These are phyloP conservation scores for Populus euphratica DNA, from an alignment of 345 rosid species.

Conservation along the genomic window DNA sequence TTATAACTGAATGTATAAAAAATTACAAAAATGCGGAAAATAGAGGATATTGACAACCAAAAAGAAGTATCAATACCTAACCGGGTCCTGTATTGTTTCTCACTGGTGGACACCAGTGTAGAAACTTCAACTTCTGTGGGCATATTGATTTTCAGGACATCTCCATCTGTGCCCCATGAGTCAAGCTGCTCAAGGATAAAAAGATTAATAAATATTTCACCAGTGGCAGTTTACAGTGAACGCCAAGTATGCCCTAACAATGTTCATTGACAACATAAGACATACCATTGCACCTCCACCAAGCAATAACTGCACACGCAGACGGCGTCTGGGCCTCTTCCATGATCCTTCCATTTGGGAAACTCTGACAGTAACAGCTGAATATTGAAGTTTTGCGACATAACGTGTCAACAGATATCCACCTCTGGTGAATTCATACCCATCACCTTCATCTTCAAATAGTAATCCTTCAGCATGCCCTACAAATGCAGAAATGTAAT, in stretches of 20 bases:
- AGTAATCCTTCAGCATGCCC: slow-evolving; percentile 73
- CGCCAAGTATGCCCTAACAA: neutral
- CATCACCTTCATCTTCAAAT: slow-evolving; percentile 90
- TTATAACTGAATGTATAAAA: neutral
- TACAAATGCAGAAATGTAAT: slow-evolving; percentile 21
- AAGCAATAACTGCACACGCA: slow-evolving; percentile 62
- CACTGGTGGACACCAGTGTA: slow-evolving; percentile 42
- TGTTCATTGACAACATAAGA: slow-evolving; percentile 4
- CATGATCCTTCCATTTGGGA: slow-evolving; percentile 67
- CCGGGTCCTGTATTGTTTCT: slow-evolving; percentile 42
- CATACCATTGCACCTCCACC: slow-evolving; percentile 81
- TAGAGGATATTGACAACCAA: neutral
- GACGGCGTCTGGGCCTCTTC: slow-evolving; percentile 73
- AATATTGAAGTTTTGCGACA: slow-evolving; percentile 54
- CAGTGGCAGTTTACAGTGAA: neutral
- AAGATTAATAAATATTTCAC: slow-evolving; percentile 2
- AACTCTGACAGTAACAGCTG: slow-evolving; percentile 58
- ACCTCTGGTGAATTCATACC: slow-evolving; percentile 68
- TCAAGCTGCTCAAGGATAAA: slow-evolving; percentile 48
- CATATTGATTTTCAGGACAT: slow-evolving; percentile 46
- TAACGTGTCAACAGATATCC: slow-evolving; percentile 59
- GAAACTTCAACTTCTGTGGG: slow-evolving; percentile 54
- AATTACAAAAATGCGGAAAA: neutral
- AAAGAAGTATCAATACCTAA: slow-evolving; percentile 49
- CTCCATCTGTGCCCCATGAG: slow-evolving; percentile 88